Evolutionary conservation across 1,284 basidiomycete genomes (phyloP).

Genomic region (Ustilago trichophora): DNA sequence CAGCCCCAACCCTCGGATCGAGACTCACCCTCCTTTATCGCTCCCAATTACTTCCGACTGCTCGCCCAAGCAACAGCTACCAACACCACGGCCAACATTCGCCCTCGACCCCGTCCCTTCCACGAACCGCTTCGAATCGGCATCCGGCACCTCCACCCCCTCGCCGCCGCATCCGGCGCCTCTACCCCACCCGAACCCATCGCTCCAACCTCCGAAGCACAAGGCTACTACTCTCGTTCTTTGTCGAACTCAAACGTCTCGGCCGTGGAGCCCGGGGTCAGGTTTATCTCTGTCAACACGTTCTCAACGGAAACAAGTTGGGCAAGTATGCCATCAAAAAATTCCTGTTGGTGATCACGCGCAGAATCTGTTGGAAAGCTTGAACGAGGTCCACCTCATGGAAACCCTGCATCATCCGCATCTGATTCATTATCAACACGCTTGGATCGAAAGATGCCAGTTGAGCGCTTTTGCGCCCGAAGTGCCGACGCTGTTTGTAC

Average conservation of each 20-base stretch:
- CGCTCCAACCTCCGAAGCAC: slow-evolving; percentile 55
- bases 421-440: slow-evolving; percentile 92
- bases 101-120: not conserved
- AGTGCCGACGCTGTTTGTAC: slow-evolving; percentile 61
- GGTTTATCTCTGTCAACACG: slow-evolving; percentile 85
- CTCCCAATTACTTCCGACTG: slow-evolving; percentile 58
- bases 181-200: slow-evolving; percentile 25
- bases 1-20: slow-evolving; percentile 4
- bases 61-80: slow-evolving; percentile 43
- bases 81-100: not conserved
- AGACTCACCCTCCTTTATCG: slow-evolving; percentile 24
- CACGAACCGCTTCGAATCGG: slow-evolving; percentile 23
- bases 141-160: slow-evolving; percentile 26
- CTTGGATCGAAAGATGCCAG: slow-evolving; percentile 79
- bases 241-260: slow-evolving; percentile 82
- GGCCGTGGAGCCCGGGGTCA: slow-evolving; percentile 92
- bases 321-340: slow-evolving; percentile 83
- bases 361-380: slow-evolving; percentile 43
- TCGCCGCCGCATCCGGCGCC: slow-evolving; percentile 2
- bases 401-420: slow-evolving; percentile 89
- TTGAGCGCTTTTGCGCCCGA: slow-evolving; percentile 49
- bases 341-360: slow-evolving; percentile 81
- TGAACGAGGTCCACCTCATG: slow-evolving; percentile 76
- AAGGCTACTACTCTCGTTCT: slow-evolving; percentile 76
- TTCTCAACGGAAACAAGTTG: slow-evolving; percentile 80